Evolutionary conservation across 345 rosid species (phyloP), one percentile per base, ranked within the genome.

Genomic region (Chamaenerion angustifolium): DNA sequence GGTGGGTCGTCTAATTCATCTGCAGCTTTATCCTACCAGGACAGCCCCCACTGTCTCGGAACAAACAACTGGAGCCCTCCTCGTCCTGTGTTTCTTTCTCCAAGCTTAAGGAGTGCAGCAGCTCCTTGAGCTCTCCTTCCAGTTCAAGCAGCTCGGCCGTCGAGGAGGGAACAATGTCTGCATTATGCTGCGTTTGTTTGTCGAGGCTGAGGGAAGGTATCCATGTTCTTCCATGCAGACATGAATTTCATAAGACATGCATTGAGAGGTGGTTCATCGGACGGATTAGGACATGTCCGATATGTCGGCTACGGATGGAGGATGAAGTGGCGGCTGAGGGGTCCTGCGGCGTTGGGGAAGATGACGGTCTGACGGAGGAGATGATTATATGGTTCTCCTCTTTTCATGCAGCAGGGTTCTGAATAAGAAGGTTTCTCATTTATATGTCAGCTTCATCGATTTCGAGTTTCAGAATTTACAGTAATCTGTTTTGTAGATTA

Each of bases 111-210:
- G 46, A 52, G 3, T 19, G 0, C 12, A 13, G 13, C 15, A n/a
- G 45, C 11, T 11, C 21, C 11, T 11, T 27, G 46, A n/a, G 18
- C 3, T 41, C 21, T 8, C 14, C 13, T 11, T 3, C 43, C 9
- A n/a, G 16, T 11, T 21, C 46, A 0, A 13, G 2, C 11, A 31
- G 19, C 55, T 44, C 41, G 15, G 12, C 18, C 54, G 1, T 6
- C 12, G 6, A 18, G 11, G 88, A 61, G 13, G 51, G 71, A 21
- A n/a, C 8, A 82, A 77, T 13, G 54, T 56, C 1, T 77, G 87
- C 52, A 21, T 70, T 56, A 1, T 79, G 95, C 53, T 74, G 85
- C 47, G 82, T 89, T 40, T 89, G 98, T 59, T 18, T 85, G 61
- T 74, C 77, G 16, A 48, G 56, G 43, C 45, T 82, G 85, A 57